Conservation (phyloP, 2,329 filamentous ascomycete species). For the Neonectria sp. region DNA sequence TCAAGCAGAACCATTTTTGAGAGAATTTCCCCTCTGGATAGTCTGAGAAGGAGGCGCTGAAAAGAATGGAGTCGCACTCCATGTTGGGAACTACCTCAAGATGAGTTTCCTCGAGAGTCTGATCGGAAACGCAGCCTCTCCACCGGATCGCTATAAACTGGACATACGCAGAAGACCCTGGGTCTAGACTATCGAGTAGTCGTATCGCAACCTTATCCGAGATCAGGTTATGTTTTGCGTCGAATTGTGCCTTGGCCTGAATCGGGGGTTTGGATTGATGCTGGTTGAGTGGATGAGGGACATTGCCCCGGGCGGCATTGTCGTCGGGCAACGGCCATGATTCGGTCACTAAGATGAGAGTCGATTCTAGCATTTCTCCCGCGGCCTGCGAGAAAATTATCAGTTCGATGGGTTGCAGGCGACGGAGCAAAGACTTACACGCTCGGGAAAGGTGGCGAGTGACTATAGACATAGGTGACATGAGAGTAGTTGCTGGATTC, state of each 20-base stretch:
- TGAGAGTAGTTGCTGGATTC: neutral
- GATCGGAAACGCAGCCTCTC: neutral
- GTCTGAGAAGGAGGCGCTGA: neutral
- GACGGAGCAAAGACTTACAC: neutral
- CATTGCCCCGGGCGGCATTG: neutral
- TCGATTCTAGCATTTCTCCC: conserved; percentile 1
- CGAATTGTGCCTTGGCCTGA: conserved; percentile 4
- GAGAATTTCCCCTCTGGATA: neutral
- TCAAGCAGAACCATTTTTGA: neutral
- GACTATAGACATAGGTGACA: neutral
- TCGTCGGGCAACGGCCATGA: conserved; percentile 4
- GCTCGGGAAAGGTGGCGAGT: conserved; percentile 6
- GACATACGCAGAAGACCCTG: neutral
- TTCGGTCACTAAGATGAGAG: neutral
- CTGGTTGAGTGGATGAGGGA: neutral
- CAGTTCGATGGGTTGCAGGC: neutral
- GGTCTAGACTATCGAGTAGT: neutral
- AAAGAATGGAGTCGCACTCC: neutral
- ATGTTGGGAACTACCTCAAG: conserved; percentile 5
- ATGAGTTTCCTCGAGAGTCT: conserved; percentile 2
- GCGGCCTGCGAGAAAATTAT: neutral
- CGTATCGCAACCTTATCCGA: neutral
- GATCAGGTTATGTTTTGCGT: neutral
- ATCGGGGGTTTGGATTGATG: neutral
- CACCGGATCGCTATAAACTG: conserved; percentile 1